Conservation (phyloP, 2,329 filamentous ascomycete species). For the Periglandula ipomoeae region DNA sequence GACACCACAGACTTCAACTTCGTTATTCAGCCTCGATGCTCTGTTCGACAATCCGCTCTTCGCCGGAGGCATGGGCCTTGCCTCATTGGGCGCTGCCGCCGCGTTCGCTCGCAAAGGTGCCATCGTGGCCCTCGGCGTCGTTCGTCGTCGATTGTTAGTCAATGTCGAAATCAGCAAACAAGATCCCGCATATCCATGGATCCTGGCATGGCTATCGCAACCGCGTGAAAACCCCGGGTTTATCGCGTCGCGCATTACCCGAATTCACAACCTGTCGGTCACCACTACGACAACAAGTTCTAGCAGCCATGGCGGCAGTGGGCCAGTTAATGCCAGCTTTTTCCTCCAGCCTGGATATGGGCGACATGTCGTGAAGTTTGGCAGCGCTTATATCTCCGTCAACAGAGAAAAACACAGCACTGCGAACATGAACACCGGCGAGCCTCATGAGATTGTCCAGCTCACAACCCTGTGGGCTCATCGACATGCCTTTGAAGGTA, state of each 20-base stretch:
- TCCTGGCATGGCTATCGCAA: constrained; percentile 87
- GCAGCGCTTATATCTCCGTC: constrained; percentile 78
- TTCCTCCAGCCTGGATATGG: constrained; percentile 87
- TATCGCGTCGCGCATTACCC: constrained; percentile 47
- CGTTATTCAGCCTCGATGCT: constrained; percentile 41
- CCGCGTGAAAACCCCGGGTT: constrained; percentile 59
- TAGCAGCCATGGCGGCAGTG: constrained; percentile 48
- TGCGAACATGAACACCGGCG: constrained; percentile 70
- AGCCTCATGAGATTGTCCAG: constrained; percentile 89
- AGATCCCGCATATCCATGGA: constrained; percentile 88
- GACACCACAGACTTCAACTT: constrained; percentile 19
- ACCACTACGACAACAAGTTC: constrained; percentile 50
- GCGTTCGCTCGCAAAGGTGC: constrained; percentile 72
- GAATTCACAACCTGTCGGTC: constrained; percentile 51
- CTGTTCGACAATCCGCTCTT: constrained; percentile 57
- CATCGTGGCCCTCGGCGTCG: constrained; percentile 60
- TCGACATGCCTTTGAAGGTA: constrained; percentile 78
- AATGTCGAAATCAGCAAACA: constrained; percentile 93
- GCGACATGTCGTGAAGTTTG: constrained; percentile 77
- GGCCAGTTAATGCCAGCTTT: constrained; percentile 70
- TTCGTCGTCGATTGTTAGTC: constrained; percentile 80
- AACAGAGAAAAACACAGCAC: constrained; percentile 79
- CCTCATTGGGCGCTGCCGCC: constrained; percentile 72
- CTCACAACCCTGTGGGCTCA: constrained; percentile 87
- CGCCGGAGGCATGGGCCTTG: constrained; percentile 77